A percentile compares a stretch with the other conserved stretches of the same genome.
Conservation (phyloP, 2,329 filamentous ascomycete species). For the Allantophomopsis cytisporea region DNA sequence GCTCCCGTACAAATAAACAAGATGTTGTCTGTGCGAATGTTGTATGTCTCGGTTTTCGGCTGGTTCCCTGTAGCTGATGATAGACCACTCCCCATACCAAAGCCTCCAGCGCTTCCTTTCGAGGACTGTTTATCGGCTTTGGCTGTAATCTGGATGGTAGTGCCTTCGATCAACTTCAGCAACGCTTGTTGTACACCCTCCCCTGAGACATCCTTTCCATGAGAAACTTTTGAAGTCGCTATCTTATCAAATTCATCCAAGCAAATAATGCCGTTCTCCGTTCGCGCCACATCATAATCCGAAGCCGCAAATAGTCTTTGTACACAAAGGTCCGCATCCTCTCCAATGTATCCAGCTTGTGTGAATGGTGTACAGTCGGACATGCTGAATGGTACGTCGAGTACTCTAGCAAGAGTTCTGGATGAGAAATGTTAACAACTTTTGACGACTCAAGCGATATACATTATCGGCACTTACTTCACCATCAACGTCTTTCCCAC, state of each 20-base stretch:
- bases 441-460: background rate
- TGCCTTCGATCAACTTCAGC: constrained; percentile 91
- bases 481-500: constrained; percentile 95
- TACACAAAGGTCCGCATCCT: constrained; percentile 93
- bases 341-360: constrained; percentile 93
- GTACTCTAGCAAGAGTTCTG: constrained; percentile 77
- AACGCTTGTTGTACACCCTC: constrained; percentile 95
- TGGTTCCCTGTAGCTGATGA: constrained; percentile 15
- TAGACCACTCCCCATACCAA: constrained; percentile 25
- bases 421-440: constrained; percentile 9
- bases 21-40: constrained; percentile 89
- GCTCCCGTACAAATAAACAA: constrained; percentile 95
- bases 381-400: constrained; percentile 93
- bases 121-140: constrained; percentile 46
- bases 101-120: constrained; percentile 7
- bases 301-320: constrained; percentile 80
- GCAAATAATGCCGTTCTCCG: constrained; percentile 88
- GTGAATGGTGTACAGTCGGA: constrained; percentile 94
- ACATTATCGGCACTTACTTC: constrained; percentile 30
- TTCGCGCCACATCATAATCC: constrained; percentile 73
- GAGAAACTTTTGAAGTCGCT: constrained; percentile 61
- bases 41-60: constrained; percentile 33
- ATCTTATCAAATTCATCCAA: constrained; percentile 98
- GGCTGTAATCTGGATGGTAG: constrained; percentile 81
- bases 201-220: constrained; percentile 87